A percentile compares a stretch with the other conserved stretches of the same genome.
phyloP scores from a whole-genome alignment of 2,329 filamentous ascomycete species.

The Didymella glomerata region DNA sequence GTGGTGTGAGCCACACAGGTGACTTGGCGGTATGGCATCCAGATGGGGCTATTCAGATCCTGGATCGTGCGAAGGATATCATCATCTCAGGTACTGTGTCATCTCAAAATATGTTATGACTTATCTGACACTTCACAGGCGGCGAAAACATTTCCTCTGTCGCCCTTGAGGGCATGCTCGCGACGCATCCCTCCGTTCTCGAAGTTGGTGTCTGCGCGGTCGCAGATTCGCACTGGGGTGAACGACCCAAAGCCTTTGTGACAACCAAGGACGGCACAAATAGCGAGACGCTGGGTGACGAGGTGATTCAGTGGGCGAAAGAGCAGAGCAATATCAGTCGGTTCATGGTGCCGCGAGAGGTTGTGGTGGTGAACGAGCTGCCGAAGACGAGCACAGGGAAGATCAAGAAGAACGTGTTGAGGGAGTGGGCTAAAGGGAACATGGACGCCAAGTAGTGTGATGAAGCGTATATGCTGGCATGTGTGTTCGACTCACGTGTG shows the following conservation, averaged over 20 bases:
- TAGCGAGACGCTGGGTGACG: constrained; percentile 69
- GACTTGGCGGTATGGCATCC: constrained; percentile 93
- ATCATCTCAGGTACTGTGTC: constrained; percentile 82
- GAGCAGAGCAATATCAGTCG: constrained; percentile 80
- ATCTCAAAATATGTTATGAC: neutral
- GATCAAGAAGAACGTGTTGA: constrained; percentile 90
- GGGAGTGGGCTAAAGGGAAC: constrained; percentile 79
- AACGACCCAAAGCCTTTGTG: constrained; percentile 92
- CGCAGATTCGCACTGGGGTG: constrained; percentile 89
- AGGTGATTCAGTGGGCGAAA: constrained; percentile 87
- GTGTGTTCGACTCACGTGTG: too few relatives aligned
- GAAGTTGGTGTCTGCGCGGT: constrained; percentile 93
- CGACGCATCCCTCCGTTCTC: constrained; percentile 85
- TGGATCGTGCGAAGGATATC: constrained; percentile 95
- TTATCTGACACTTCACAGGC: constrained; percentile 59
- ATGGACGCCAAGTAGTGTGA: constrained; percentile 40
- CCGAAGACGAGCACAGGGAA: constrained; percentile 98
- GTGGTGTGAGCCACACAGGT: constrained; percentile 86
- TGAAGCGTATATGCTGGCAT: too few relatives aligned
- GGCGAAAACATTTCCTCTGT: constrained; percentile 98
- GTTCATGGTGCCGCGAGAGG: constrained; percentile 83
- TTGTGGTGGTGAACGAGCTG: constrained; percentile 83
- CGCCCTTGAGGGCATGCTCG: constrained; percentile 87
- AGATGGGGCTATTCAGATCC: constrained; percentile 89
- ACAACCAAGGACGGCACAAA: constrained; percentile 69